A percentile compares a stretch with the other conserved stretches of the same genome.
phyloP scores from a whole-genome alignment of 2,329 filamentous ascomycete genomes.

The Keithomyces neogunnii region DNA sequence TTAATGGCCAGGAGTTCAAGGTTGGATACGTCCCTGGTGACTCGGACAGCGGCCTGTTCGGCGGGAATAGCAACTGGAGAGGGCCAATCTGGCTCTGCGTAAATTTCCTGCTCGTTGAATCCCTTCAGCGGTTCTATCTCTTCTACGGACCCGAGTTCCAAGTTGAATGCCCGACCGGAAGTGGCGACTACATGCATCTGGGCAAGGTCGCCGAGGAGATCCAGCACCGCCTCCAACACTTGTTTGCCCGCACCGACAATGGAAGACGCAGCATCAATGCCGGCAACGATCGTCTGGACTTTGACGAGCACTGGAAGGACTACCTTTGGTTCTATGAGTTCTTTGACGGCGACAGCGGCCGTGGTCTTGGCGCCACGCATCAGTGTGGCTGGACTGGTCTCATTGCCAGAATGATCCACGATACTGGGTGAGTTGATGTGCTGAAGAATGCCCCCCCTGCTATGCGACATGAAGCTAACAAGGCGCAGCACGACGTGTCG shows the following conservation, averaged over 20 bases:
- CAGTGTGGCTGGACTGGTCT: constrained; percentile 96
- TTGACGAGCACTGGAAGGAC: constrained; percentile 83
- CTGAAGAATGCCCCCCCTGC: background rate
- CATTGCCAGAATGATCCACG: constrained; percentile 94
- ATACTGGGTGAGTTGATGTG: constrained; percentile 67
- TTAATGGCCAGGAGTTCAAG: constrained; percentile 81
- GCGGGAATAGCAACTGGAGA: constrained; percentile 97
- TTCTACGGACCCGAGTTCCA: constrained; percentile 87
- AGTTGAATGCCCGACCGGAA: constrained; percentile 89
- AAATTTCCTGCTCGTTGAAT: constrained; percentile 91
- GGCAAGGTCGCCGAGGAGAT: constrained; percentile 92
- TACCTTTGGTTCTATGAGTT: constrained; percentile 91
- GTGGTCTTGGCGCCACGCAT: constrained; percentile 84
- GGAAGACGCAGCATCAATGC: constrained; percentile 84
- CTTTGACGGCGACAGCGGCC: constrained; percentile 87
- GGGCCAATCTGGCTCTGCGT: constrained; percentile 93
- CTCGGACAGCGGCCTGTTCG: constrained; percentile 89
- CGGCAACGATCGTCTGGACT: constrained; percentile 78
- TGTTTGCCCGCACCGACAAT: constrained; percentile 77
- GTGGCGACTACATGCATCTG: constrained; percentile 90
- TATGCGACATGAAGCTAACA: background rate
- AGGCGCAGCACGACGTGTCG: constrained; percentile 67
- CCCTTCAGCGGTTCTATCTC: constrained; percentile 89
- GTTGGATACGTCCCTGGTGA: constrained; percentile 92
- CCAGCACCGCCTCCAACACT: constrained; percentile 86